phyloP scores from a whole-genome alignment of 441 rosid genomes.

The Euphorbia celastroides region DNA sequence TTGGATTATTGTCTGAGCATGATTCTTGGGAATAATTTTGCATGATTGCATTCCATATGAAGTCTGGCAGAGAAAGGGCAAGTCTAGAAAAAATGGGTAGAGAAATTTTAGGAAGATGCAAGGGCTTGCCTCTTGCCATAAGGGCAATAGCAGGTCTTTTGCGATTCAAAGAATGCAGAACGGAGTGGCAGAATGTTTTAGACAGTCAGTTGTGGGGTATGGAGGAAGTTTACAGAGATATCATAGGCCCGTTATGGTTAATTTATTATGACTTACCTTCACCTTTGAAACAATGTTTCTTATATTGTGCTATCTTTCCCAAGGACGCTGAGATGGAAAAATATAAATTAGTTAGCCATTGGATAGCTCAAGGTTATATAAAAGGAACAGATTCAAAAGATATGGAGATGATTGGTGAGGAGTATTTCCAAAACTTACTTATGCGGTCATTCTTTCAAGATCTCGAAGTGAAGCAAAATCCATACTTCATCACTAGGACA shows the following conservation, averaged over 20 bases:
- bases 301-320: constrained; percentile 12
- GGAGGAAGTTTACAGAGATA: background rate
- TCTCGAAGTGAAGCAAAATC: background rate
- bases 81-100: constrained; percentile 6
- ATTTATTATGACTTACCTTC: background rate
- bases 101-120: background rate
- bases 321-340: background rate
- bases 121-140: too few species aligned
- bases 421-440: background rate
- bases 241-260: background rate
- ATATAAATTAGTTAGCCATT: background rate
- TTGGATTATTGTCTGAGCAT: background rate
- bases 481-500: accelerated
- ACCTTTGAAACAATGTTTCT: constrained; percentile 3
- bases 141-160: constrained; percentile 5
- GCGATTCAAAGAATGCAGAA: background rate
- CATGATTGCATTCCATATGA: background rate
- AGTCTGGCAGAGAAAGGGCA: background rate
- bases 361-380: constrained; percentile 4
- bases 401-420: background rate
- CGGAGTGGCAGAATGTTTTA: background rate
- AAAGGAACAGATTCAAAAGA: background rate
- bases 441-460: constrained; percentile 10
- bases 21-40: constrained; percentile 1
- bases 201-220: background rate